Base-by-base conservation (phyloP, 345 rosid genomes). In the sweet orange (Citrus sinensis) region DNA sequence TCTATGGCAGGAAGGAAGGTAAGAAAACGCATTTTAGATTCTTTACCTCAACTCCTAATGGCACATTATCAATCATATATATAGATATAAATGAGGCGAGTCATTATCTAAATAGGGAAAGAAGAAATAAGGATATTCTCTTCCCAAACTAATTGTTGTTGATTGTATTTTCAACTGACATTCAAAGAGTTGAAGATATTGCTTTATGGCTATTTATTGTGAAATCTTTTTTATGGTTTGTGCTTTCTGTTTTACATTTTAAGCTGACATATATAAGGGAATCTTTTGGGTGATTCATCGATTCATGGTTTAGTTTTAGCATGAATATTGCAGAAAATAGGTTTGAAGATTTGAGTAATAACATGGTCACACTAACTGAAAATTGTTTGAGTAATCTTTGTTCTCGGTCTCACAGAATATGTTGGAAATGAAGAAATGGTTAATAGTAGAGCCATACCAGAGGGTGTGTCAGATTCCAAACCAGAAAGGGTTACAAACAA, bases 1-100 rank as follows among this genome's bases (percentile, higher is more conserved):
- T 81, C 61, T 86, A 76, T 76, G 92, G 93, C 55, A 83, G 69
- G 78, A 90, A 85, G 82, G 88, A 85, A 76, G 92, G 93, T 90
- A 32, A 81, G 88, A 60, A 61, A 67, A 39, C 73, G 10, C 7
- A 32, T 62, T 27, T 46, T 25, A 51, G 27, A 61, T 7, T 19
- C 66, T 67, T 73, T 74, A 71, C 55, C 49, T 63, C 58, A 69
- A 19, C 24, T 58, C 63, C 25, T 16, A 49, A 32, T 22, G n/a
- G 30, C 58, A 62, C 24, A 62, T 76, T 20, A 19, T 37, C 27
- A 58, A 63, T 68, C n/a, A 16, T 37, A 9, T 42, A 9, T 6
- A 1, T 10, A 60, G 42, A 73, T n/a, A 34, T n/a, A 17, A n/a
- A n/a, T 32, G 54, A 62, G 37, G 25, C 22, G 37, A 51, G 25